Percentiles rank a stretch among this genome's conserved stretches.
Conservation (phyloP, 1,284 basidiomycete species). For the Schizophyllum amplum region DNA sequence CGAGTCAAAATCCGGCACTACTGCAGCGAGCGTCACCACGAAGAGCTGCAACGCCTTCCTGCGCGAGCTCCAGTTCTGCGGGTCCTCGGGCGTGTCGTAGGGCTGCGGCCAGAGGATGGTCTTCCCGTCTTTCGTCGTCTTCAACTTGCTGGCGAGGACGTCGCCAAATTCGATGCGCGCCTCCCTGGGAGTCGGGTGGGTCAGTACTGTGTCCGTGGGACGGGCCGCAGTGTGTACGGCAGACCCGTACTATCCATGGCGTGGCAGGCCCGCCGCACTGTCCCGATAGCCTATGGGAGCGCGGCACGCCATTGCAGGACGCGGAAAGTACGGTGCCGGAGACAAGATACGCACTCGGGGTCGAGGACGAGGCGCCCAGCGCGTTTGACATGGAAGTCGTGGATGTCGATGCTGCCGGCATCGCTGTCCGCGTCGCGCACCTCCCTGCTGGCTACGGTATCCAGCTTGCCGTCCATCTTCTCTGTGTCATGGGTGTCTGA, state of each 20-base stretch:
- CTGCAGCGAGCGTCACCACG: constrained; percentile 48
- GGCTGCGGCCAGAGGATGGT: constrained; percentile 49
- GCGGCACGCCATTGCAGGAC: not conserved
- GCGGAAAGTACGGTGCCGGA: constrained; percentile 2
- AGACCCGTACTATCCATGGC: too few relatives aligned
- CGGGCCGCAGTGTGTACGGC: too few relatives aligned
- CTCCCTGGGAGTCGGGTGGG: constrained; percentile 17
- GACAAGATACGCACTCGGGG: constrained; percentile 35
- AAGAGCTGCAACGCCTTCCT: constrained; percentile 38
- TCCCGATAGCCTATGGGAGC: too few relatives aligned
- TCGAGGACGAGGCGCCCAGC: constrained; percentile 58
- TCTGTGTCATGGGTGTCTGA: not conserved
- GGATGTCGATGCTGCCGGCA: not conserved
- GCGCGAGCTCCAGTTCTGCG: constrained; percentile 37
- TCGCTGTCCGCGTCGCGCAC: not conserved
- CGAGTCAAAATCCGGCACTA: constrained; percentile 64
- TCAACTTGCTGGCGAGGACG: constrained; percentile 22
- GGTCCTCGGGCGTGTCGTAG: constrained; percentile 43
- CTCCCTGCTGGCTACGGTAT: not conserved
- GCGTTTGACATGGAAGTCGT: constrained; percentile 41
- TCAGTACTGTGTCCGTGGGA: not conserved
- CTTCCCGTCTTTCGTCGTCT: constrained; percentile 28
- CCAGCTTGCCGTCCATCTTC: not conserved
- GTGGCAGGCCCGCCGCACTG: too few relatives aligned
- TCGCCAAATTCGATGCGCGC: constrained; percentile 27